Evolutionary conservation across 805 yeast species (phyloP).

Genomic region (Suhomyces emberorum): DNA sequence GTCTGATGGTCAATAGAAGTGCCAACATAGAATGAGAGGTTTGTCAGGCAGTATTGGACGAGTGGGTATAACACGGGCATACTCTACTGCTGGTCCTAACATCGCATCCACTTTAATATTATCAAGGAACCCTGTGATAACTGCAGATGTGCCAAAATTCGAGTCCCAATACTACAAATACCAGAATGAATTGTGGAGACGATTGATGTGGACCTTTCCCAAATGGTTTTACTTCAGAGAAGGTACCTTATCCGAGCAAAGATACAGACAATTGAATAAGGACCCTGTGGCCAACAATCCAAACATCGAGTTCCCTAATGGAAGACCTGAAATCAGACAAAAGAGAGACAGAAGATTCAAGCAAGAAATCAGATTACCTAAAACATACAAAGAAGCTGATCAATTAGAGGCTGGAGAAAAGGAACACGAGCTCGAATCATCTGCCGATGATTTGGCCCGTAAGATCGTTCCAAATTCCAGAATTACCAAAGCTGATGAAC

Average conservation of each 20-base stretch:
- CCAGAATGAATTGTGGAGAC: slow-evolving; percentile 79
- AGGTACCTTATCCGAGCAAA: slow-evolving; percentile 86
- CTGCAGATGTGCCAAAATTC: slow-evolving; percentile 69
- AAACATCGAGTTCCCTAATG: slow-evolving; percentile 75
- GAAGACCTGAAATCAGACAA: slow-evolving; percentile 81
- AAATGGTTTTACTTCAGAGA: slow-evolving; percentile 85
- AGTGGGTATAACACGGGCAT: slow-evolving; percentile 9
- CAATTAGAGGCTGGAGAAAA: slow-evolving; percentile 15
- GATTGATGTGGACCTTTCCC: slow-evolving; percentile 98
- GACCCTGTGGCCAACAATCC: slow-evolving; percentile 72
- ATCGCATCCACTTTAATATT: slow-evolving; percentile 56
- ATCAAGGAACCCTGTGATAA: slow-evolving; percentile 80
- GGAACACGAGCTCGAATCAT: slow-evolving; percentile 11
- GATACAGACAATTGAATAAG: slow-evolving; percentile 68
- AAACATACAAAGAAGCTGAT: slow-evolving; percentile 43
- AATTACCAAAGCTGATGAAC: slow-evolving; percentile 70
- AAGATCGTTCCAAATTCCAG: slow-evolving; percentile 71
- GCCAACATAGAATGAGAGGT: too few species aligned
- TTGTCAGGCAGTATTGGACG: background rate
- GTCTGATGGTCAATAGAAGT: background rate
- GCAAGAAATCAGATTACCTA: slow-evolving; percentile 76
- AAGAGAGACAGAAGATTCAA: slow-evolving; percentile 84
- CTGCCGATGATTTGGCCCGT: slow-evolving; percentile 54
- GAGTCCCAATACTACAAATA: slow-evolving; percentile 76
- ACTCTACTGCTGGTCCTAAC: slow-evolving; percentile 6